phyloP scores from a whole-genome alignment of 75 land plant species.

The Cunninghamia lanceolata region DNA sequence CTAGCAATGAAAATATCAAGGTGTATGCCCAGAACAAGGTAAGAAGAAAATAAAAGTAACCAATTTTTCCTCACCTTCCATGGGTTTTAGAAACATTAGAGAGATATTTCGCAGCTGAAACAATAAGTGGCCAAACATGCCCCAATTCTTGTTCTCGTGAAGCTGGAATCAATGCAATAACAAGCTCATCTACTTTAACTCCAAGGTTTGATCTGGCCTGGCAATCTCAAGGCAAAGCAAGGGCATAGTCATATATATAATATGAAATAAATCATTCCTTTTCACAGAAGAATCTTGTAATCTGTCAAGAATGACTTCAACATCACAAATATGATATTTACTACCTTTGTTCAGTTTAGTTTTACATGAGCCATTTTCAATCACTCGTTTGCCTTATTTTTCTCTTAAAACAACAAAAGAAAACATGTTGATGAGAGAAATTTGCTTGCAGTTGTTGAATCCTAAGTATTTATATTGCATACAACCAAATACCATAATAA shows the following conservation, averaged over 20 bases:
- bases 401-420: neutral
- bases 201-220: constrained; percentile 26
- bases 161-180: constrained; percentile 27
- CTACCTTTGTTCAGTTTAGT: neutral
- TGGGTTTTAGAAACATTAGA: neutral
- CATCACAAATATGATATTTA: neutral
- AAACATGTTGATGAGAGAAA: neutral
- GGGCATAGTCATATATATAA: neutral
- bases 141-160: constrained; percentile 28
- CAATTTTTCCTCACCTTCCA: neutral
- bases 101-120: constrained; percentile 22
- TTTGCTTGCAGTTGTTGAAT: neutral
- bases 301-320: neutral
- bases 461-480: neutral
- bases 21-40: neutral
- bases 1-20: neutral
- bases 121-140: constrained; percentile 29
- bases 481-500: neutral
- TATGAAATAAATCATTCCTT: neutral
- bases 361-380: neutral
- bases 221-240: neutral
- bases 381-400: neutral
- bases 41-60: neutral
- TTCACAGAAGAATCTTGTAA: neutral
- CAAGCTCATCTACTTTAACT: constrained; percentile 17